Evolutionary conservation across 1,284 basidiomycete species (phyloP).

Genomic region (Sphagnurus paluster): DNA sequence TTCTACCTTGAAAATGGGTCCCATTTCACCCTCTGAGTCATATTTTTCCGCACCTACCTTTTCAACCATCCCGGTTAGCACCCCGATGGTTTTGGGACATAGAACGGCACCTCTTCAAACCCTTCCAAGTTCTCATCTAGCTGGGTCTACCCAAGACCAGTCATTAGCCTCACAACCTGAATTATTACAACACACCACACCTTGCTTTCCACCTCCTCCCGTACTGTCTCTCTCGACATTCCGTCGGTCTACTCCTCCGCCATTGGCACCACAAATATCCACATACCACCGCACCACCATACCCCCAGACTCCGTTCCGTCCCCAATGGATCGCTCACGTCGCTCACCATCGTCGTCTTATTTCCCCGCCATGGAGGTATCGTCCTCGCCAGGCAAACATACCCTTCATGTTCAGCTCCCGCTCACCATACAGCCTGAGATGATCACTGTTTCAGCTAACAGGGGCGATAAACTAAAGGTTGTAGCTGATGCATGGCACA

Average conservation of each 20-base stretch:
- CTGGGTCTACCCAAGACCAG: constrained; percentile 2
- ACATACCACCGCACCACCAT: constrained; percentile 14
- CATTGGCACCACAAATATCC: constrained; percentile 13
- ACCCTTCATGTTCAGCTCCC: constrained; percentile 43
- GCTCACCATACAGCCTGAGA: constrained; percentile 46
- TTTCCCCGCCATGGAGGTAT: constrained; percentile 40
- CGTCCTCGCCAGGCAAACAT: constrained; percentile 35
- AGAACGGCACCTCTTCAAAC: constrained; percentile 7
- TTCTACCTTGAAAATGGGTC: constrained; percentile 15
- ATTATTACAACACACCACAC: constrained; percentile 19
- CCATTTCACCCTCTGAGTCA: constrained; percentile 8
- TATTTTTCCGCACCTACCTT: constrained; percentile 19
- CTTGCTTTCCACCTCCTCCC: constrained; percentile 18
- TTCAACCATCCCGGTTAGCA: constrained; percentile 14
- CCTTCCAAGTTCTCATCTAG: constrained; percentile 1
- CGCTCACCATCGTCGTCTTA: constrained; percentile 36
- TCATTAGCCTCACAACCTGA: constrained; percentile 12
- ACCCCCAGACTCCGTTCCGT: constrained; percentile 20
- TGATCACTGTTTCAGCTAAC: constrained; percentile 56
- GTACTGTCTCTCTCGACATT: constrained; percentile 15
- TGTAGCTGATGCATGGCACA: constrained; percentile 59
- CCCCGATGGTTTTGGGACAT: constrained; percentile 9
- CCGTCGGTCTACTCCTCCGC: constrained; percentile 9
- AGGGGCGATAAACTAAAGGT: constrained; percentile 51
- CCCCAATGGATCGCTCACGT: constrained; percentile 38